Base-by-base conservation (phyloP, 192 early-diverging fungal genomes). In the Haplosporangium gracile region DNA sequence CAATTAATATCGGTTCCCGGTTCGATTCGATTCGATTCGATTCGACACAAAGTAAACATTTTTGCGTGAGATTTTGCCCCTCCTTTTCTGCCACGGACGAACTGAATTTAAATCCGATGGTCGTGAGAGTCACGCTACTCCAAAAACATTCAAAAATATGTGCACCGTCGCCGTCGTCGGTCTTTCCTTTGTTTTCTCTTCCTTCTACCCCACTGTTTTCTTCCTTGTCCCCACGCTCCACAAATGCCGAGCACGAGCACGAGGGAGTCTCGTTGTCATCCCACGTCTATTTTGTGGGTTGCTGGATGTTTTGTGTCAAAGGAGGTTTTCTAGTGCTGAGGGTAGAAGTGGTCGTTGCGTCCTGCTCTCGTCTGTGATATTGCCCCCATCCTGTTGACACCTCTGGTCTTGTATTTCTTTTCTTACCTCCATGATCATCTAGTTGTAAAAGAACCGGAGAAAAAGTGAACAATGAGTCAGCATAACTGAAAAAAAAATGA, bases 361-460 rank as follows among this genome's bases (percentile, higher is more conserved):
- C 10, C 10, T 32, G 60, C 15, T 65, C 60, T 9, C 11, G 29
- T 29, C 4, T 26, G n/a, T 65, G 60, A 29, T 16, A 26, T 39
- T 40, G 34, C 13, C 18, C 4, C 32, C 4, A n/a, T 40, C 69
- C 69, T 70, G 69, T 42, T 20, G 11, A 65, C 0, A 8, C 60
- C 11, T 13, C n/a, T 26, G 6, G 55, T 29, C n/a, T 10, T 26
- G 29, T 32, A 20, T 8, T 4, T 24, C 15, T 77, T 29, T 26
- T 55, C 71, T 45, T 86, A 86, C 84, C 84, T 86, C 84, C 84
- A 86, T 86, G 74, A 86, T 86, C 49, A 77, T 20, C 84, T 86
- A 81, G 29, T 70, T 9, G 32, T 5, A 11, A 38, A 26, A 34
- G 1, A 20, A 55, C 39, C 26, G 9, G 29, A 72, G 4, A 32